phyloP scores from a whole-genome alignment of 805 yeast genomes.

The Barnettozyma botsteinii region DNA sequence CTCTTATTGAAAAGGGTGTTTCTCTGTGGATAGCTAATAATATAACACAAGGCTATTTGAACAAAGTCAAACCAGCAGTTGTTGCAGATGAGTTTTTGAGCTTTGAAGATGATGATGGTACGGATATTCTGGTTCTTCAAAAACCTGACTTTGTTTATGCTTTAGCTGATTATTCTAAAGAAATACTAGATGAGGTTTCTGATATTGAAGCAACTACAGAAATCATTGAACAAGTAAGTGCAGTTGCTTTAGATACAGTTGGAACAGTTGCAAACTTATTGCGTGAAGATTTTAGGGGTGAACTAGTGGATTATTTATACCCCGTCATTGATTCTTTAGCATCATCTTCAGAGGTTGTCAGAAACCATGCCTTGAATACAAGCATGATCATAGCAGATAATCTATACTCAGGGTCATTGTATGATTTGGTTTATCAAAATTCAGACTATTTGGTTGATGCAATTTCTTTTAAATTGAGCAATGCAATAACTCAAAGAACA shows the following conservation, averaged over 20 bases:
- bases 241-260: slow-evolving; percentile 42
- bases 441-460: slow-evolving; percentile 79
- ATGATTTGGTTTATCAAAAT: slow-evolving; percentile 53
- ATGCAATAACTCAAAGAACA: slow-evolving; percentile 68
- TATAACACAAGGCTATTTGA: slow-evolving; percentile 24
- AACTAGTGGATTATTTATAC: slow-evolving; percentile 64
- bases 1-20: slow-evolving; percentile 20
- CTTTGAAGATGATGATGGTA: slow-evolving; percentile 24
- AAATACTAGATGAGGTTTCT: slow-evolving; percentile 33
- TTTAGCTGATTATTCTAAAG: slow-evolving; percentile 37
- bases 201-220: slow-evolving; percentile 12
- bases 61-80: slow-evolving; percentile 10
- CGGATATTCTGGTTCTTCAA: slow-evolving; percentile 12
- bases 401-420: slow-evolving; percentile 53
- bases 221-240: slow-evolving; percentile 14
- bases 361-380: slow-evolving; percentile 50
- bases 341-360: slow-evolving; percentile 38
- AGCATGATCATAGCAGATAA: slow-evolving; percentile 43
- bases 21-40: slow-evolving; percentile 36
- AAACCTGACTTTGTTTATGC: slow-evolving; percentile 26
- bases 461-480: slow-evolving; percentile 62
- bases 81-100: slow-evolving; percentile 25
- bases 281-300: slow-evolving; percentile 30
- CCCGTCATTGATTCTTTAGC: slow-evolving; percentile 73
- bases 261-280: slow-evolving; percentile 27